phyloP scores from a whole-genome alignment of 192 early-diverging fungal species.

The Podila minutissima region DNA sequence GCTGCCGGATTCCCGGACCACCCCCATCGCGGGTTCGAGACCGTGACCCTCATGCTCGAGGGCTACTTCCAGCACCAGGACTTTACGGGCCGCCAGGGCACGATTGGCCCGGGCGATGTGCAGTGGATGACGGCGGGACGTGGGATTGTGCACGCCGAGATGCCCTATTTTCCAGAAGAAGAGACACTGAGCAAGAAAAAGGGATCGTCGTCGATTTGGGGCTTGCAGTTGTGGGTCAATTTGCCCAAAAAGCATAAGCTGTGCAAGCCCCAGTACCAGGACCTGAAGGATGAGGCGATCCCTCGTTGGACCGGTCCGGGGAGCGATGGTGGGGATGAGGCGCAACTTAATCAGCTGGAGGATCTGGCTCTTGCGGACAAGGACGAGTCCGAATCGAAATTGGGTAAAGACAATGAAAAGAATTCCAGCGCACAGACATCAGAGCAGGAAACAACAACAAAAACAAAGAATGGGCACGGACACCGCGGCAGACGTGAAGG shows the following conservation, averaged over 20 bases:
- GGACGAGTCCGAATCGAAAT: too few relatives aligned
- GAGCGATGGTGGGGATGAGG: too few relatives aligned
- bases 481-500: constrained; percentile 43
- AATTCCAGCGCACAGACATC: too few relatives aligned
- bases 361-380: too few relatives aligned
- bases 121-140: constrained; percentile 81
- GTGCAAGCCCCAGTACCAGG: constrained; percentile 73
- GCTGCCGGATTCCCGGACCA: constrained; percentile 66
- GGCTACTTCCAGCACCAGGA: constrained; percentile 77
- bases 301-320: constrained; percentile 50
- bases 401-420: too few relatives aligned
- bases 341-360: too few relatives aligned
- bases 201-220: constrained; percentile 8
- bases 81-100: constrained; percentile 73
- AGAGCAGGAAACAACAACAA: too few relatives aligned
- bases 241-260: constrained; percentile 74
- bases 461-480: too few relatives aligned
- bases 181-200: too few relatives aligned
- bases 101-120: constrained; percentile 64
- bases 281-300: constrained; percentile 68
- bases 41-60: constrained; percentile 74
- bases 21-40: constrained; percentile 82
- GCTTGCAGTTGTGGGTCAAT: constrained; percentile 80
- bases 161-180: constrained; percentile 50
- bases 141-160: constrained; percentile 77